Percentiles rank a stretch among this genome's conserved stretches.
phyloP scores from a whole-genome alignment of 2,329 filamentous ascomycete species.

The Cryphonectria parasitica region DNA sequence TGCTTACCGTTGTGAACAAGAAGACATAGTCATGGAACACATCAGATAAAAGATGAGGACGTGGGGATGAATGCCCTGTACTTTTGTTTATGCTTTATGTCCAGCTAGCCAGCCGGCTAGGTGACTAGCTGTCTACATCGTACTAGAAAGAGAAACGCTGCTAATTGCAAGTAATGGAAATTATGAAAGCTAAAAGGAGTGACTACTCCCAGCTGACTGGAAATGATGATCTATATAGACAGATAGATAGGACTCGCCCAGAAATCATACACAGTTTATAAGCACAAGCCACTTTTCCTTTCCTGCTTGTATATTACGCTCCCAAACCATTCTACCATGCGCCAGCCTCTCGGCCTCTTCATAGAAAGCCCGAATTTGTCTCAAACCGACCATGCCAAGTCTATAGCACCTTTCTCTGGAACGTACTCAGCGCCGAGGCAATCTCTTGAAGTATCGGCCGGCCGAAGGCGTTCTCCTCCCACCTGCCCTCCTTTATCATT shows the following conservation, averaged over 20 bases:
- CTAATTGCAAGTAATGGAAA: not conserved
- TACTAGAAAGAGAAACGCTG: not conserved
- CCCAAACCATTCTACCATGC: not conserved
- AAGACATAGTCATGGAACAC: not conserved
- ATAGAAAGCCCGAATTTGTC: not conserved
- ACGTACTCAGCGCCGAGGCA: slow-evolving; percentile 35
- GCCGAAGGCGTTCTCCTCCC: slow-evolving; percentile 55
- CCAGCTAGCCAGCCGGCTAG: not conserved
- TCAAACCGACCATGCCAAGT: not conserved
- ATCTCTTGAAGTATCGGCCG: slow-evolving; percentile 54
- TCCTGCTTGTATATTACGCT: not conserved
- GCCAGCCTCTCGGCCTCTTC: not conserved
- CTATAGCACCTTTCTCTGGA: slow-evolving; percentile 13
- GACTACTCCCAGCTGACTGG: no score
- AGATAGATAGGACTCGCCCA: no score
- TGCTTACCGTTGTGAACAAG: not conserved
- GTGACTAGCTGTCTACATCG: not conserved
- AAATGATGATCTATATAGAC: no score
- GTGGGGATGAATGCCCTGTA: not conserved
- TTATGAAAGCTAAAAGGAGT: no score
- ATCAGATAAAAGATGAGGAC: not conserved
- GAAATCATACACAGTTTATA: not conserved
- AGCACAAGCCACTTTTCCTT: not conserved
- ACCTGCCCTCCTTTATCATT: slow-evolving; percentile 44
- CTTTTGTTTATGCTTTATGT: not conserved